Conservation (phyloP, 345 rosid genomes). For the Hibiscus mutabilis region DNA sequence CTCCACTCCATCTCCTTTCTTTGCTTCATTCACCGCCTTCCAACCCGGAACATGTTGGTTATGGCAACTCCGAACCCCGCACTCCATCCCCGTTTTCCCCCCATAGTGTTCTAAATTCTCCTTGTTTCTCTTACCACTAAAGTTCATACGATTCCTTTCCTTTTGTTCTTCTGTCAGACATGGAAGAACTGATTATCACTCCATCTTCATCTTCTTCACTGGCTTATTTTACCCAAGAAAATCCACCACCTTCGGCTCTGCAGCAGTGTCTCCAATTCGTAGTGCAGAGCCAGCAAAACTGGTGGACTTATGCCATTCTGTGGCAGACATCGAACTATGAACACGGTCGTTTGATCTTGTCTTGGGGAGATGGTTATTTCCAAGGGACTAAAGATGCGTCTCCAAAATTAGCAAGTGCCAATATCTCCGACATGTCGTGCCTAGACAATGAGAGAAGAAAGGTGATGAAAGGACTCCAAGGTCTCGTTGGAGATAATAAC, state of each 20-base stretch:
- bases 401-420: background rate
- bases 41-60: no score
- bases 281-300: constrained; percentile 37
- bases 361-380: constrained; percentile 66
- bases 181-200: no score
- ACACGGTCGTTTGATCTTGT: constrained; percentile 32
- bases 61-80: no score
- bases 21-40: background rate
- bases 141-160: background rate
- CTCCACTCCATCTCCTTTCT: background rate
- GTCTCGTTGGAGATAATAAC: constrained; percentile 21
- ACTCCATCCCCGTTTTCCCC: no score
- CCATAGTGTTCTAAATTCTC: no score
- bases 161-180: no score
- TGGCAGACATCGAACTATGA: constrained; percentile 43
- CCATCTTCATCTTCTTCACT: no score
- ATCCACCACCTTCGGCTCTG: constrained; percentile 17
- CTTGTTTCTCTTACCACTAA: no score
- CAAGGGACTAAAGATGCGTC: constrained; percentile 31
- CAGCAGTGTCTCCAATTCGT: constrained; percentile 48
- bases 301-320: constrained; percentile 60
- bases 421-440: background rate
- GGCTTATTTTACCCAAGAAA: no score
- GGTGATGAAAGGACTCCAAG: constrained; percentile 29
- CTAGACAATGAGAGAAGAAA: constrained; percentile 20